Percentiles rank a stretch among this genome's conserved stretches.
These are phyloP conservation scores for Datisca glomerata DNA, from an alignment of 306 rosid genomes.

Conservation along the genomic window DNA sequence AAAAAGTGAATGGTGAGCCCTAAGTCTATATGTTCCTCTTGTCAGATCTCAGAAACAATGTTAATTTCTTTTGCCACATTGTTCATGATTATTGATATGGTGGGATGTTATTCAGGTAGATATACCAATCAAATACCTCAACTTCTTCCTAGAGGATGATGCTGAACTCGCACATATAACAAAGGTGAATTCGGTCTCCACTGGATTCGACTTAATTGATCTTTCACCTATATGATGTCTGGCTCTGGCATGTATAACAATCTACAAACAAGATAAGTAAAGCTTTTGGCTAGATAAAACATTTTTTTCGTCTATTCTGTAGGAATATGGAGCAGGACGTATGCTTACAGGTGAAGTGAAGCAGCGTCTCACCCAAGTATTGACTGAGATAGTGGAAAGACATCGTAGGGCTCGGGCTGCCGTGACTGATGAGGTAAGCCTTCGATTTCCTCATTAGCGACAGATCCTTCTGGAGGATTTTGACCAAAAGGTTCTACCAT, in stretches of 20 bases:
- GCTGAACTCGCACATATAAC: slow-evolving; percentile 56
- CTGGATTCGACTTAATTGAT: not conserved
- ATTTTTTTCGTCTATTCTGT: not conserved
- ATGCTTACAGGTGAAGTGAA: slow-evolving; percentile 96
- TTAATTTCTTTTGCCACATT: too few relatives aligned
- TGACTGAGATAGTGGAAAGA: slow-evolving; percentile 76
- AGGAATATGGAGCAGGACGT: slow-evolving; percentile 86
- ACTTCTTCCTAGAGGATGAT: slow-evolving; percentile 81
- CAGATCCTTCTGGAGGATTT: too few relatives aligned
- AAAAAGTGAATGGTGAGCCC: too few relatives aligned
- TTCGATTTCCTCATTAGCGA: too few relatives aligned
- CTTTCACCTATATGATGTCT: not conserved
- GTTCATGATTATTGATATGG: too few relatives aligned
- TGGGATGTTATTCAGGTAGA: slow-evolving; percentile 67
- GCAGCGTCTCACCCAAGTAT: slow-evolving; percentile 50
- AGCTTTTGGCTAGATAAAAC: not conserved
- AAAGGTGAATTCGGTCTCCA: slow-evolving; percentile 31
- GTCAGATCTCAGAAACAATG: too few relatives aligned
- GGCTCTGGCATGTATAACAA: too few relatives aligned
- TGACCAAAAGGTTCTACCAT: too few relatives aligned
- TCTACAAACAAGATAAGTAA: too few relatives aligned
- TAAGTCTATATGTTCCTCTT: too few relatives aligned
- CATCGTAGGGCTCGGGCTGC: slow-evolving; percentile 78
- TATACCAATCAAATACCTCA: slow-evolving; percentile 75
- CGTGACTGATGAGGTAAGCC: slow-evolving; percentile 80